Evolutionary conservation across 352 stramenopile species (phyloP), one percentile per base, ranked within the genome.

Genomic region (Phytophthora sp.): DNA sequence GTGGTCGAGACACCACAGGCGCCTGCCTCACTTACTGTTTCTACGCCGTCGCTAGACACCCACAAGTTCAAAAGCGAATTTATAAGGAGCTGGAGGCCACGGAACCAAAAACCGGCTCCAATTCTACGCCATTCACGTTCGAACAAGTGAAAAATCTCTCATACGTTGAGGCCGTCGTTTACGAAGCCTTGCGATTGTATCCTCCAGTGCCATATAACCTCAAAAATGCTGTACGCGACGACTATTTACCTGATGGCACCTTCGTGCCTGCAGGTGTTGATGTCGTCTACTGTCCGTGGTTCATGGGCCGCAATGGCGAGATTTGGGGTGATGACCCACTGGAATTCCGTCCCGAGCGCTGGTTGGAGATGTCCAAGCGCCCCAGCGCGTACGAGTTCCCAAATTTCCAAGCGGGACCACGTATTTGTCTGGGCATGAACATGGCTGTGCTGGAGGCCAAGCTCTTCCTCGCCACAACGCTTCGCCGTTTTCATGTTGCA

Each of bases 1-100:
- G 78, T n/a, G 89, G 88, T n/a, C 88, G 88, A 49, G 89, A 95
- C 57, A 96, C 86, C 7, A 94, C 84, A 0, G 69, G 80, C 3
- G 74, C 87, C 41, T 84, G 76, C 50, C 66, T 96, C 41, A 89
- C 84, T 1, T 96, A 93, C 72, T 69, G 72, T 23, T 82, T 94
- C 45, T 95, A 97, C 51, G 65, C 66, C 9, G 65, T 97, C 11
- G 77, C 84, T 3, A 85, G 60, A 21, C 59, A 93, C 50, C 82
- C 84, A 7, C 47, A 69, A 18, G 71, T 88, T 11, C 80, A 91
- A 63, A 59, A 82, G 36, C 77, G 82, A 66, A 84, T 88, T 26
- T 23, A 84, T 13, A 60, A 75, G n/a, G 83, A 91, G 55, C 52
- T 90, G 4, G 31, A 71, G n/a, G 21, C 33, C 5, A 18, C 7